phyloP scores from a whole-genome alignment of 495 filamentous ascomycete genomes.

The Daldinia bambusicola region DNA sequence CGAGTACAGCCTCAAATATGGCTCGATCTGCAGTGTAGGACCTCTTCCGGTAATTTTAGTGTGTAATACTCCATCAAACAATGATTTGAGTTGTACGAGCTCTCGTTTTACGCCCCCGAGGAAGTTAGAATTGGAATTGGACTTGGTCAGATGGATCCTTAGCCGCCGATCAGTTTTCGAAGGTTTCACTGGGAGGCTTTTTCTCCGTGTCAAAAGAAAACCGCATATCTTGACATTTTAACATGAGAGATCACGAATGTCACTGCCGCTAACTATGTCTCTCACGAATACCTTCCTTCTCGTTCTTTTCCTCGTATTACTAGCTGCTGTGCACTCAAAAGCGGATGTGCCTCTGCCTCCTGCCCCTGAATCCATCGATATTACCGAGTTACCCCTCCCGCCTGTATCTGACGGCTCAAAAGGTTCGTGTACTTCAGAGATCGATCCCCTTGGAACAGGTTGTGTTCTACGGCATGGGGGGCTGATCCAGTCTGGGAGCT shows the following conservation, averaged over 20 bases:
- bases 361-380: background rate
- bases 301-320: background rate
- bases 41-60: background rate
- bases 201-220: background rate
- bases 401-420: background rate
- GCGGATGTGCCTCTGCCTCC: background rate
- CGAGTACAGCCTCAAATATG: background rate
- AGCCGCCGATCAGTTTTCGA: background rate
- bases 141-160: background rate
- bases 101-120: background rate
- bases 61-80: background rate
- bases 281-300: background rate
- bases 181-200: background rate
- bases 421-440: background rate
- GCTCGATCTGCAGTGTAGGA: constrained; percentile 2
- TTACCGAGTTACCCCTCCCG: background rate
- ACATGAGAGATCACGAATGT: background rate
- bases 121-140: background rate
- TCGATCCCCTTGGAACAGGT: background rate
- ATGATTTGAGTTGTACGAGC: background rate
- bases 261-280: background rate
- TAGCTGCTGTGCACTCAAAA: background rate
- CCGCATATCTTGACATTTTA: background rate
- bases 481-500: constrained; percentile 37
- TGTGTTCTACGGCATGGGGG: constrained; percentile 11